A percentile compares a stretch with the other conserved stretches of the same genome.
Evolutionary conservation across 345 rosid species (phyloP).

Genomic region (Combretum micranthum): DNA sequence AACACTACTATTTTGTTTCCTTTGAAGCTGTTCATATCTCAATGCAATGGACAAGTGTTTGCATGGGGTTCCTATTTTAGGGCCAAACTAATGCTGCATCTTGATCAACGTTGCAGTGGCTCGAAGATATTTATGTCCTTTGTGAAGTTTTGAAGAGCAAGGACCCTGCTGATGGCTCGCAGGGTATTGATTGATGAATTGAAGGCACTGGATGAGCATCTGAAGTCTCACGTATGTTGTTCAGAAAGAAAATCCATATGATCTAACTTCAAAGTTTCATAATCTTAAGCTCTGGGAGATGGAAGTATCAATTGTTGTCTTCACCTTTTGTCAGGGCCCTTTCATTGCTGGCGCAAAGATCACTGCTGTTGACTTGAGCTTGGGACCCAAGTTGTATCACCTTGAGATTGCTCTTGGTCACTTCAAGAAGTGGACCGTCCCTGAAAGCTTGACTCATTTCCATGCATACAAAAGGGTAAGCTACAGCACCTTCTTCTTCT

Average conservation of each 20-base stretch:
- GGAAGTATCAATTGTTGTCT: background rate
- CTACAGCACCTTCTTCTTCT: background rate
- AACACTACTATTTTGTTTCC: too few species aligned
- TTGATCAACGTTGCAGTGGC: conserved; percentile 32
- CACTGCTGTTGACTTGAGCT: conserved; percentile 68
- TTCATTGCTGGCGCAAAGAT: conserved; percentile 72
- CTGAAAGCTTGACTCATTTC: conserved; percentile 52
- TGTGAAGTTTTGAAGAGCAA: conserved; percentile 71
- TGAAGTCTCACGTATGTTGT: conserved; percentile 46
- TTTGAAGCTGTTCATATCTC: too few species aligned
- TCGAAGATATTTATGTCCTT: conserved; percentile 63
- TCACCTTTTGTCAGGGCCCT: conserved; percentile 41
- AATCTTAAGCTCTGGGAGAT: background rate
- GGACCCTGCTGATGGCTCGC: conserved; percentile 69
- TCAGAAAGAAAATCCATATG: background rate
- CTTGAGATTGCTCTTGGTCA: conserved; percentile 76
- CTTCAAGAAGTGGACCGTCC: conserved; percentile 80
- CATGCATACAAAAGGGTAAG: conserved; percentile 54
- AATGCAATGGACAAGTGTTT: too few species aligned
- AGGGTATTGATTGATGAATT: conserved; percentile 69
- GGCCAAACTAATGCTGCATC: too few species aligned
- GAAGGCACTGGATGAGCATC: conserved; percentile 76
- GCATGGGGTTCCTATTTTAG: too few species aligned
- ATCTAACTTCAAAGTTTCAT: background rate
- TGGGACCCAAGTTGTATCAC: conserved; percentile 92